Conservation (phyloP, 108 stramenopile genomes). For the Skeletonema grethae region DNA sequence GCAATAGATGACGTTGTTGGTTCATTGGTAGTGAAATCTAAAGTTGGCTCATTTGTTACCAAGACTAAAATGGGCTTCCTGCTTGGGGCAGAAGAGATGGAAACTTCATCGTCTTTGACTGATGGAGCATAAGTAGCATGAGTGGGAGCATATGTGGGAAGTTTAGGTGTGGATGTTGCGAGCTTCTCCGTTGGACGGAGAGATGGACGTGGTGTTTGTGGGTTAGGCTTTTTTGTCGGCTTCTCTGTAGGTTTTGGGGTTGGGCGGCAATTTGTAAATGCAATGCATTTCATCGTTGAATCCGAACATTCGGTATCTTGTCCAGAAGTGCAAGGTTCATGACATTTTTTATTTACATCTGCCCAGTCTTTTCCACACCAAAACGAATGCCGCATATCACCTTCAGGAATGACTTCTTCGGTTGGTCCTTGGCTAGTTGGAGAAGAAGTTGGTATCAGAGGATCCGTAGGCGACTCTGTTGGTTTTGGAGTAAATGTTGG, state of each 20-base stretch:
- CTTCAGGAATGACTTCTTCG: conserved; percentile 21
- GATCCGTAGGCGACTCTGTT: conserved; percentile 25
- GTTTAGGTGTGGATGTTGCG: not conserved
- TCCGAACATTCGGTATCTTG: conserved; percentile 40
- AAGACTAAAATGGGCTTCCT: not conserved
- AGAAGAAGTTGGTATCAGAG: conserved; percentile 11
- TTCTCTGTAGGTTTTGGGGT: not conserved
- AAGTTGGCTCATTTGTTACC: not conserved
- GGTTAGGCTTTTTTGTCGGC: conserved; percentile 7
- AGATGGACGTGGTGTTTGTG: conserved; percentile 1
- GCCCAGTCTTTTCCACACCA: conserved; percentile 45
- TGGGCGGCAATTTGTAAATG: conserved; percentile 41
- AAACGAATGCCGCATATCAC: conserved; percentile 42
- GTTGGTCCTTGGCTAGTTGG: conserved; percentile 3
- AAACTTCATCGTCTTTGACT: not conserved
- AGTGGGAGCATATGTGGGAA: not conserved
- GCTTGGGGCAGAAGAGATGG: not conserved
- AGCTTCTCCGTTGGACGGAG: not conserved
- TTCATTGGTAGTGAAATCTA: too few relatives aligned
- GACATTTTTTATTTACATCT: conserved; percentile 36
- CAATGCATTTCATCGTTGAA: conserved; percentile 15
- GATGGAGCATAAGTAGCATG: not conserved
- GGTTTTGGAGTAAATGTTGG: conserved; percentile 20
- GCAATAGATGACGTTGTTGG: not conserved
- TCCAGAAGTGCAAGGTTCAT: conserved; percentile 28